These are phyloP conservation scores for Nitzschia inconspicua DNA, from an alignment of 108 stramenopile species.

Conservation along the genomic window DNA sequence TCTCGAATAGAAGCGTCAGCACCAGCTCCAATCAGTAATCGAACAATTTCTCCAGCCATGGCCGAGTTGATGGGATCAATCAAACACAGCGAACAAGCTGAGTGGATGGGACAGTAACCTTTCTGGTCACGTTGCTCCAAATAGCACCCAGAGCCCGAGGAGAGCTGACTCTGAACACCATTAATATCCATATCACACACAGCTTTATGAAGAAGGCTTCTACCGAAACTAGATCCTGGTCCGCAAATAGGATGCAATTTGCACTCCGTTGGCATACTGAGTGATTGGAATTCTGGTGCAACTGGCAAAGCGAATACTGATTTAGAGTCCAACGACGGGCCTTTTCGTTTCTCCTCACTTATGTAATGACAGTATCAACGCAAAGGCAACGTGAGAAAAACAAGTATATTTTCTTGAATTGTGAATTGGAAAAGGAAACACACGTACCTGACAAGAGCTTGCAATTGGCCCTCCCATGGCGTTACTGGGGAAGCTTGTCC, in stretches of 20 bases:
- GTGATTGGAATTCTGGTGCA: constrained; percentile 7
- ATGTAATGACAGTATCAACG: not conserved
- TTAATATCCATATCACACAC: constrained; percentile 64
- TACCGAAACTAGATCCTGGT: constrained; percentile 26
- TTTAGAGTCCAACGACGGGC: constrained; percentile 2
- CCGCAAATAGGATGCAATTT: constrained; percentile 33
- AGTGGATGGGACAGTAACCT: constrained; percentile 73
- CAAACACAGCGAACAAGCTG: constrained; percentile 59
- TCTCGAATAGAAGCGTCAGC: constrained; percentile 59
- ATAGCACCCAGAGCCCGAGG: constrained; percentile 15
- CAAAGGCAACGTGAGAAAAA: too few species aligned
- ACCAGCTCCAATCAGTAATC: constrained; percentile 47
- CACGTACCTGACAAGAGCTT: constrained; percentile 67
- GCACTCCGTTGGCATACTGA: not conserved
- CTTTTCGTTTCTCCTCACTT: constrained; percentile 24
- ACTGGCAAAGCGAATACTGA: constrained; percentile 1
- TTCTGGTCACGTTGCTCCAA: constrained; percentile 45
- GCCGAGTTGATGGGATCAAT: constrained; percentile 35
- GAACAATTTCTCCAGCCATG: constrained; percentile 44
- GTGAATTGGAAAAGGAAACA: not conserved
- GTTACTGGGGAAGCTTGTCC: constrained; percentile 66
- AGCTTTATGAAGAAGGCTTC: constrained; percentile 61
- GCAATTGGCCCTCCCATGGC: constrained; percentile 84
- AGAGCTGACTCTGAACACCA: constrained; percentile 39
- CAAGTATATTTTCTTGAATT: not conserved